Conservation (phyloP, 768 basidiomycete species). For the Candolleomyces eurysporus region DNA sequence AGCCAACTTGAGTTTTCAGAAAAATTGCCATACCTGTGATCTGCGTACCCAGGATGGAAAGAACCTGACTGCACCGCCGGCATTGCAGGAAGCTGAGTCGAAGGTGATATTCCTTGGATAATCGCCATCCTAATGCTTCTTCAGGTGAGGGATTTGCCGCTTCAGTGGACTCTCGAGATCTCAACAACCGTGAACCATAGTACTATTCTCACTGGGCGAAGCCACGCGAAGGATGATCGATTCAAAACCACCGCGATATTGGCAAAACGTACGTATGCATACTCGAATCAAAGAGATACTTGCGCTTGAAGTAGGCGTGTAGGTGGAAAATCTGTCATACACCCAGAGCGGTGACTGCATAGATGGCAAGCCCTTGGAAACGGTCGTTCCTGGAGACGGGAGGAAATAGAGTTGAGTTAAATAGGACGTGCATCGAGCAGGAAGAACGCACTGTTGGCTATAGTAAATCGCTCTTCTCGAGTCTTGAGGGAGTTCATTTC, state of each 20-base stretch:
- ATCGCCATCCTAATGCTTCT: no score
- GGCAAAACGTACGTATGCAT: not conserved
- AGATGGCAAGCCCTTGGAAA: slow-evolving; percentile 87
- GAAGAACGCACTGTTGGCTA: slow-evolving; percentile 73
- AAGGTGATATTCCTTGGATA: no score
- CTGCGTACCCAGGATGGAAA: no score
- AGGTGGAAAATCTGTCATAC: slow-evolving; percentile 96
- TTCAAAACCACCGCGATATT: not conserved
- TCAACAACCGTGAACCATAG: no score
- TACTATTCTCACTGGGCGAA: no score
- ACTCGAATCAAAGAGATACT: slow-evolving; percentile 61
- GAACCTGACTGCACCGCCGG: no score
- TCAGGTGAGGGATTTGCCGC: no score
- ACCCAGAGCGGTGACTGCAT: slow-evolving; percentile 73
- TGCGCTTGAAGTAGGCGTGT: slow-evolving; percentile 53
- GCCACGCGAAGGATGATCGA: no score
- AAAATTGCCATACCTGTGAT: no score
- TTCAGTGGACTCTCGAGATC: no score
- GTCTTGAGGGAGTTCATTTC: slow-evolving; percentile 89
- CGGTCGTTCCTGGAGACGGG: slow-evolving; percentile 84
- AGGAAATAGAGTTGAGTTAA: slow-evolving; percentile 5
- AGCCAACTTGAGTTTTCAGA: no score
- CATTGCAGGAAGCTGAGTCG: no score
- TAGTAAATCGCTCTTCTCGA: slow-evolving; percentile 85
- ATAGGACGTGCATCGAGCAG: not conserved